phyloP scores from a whole-genome alignment of 192 early-diverging fungal genomes.

The Gaertneriomyces sp. region DNA sequence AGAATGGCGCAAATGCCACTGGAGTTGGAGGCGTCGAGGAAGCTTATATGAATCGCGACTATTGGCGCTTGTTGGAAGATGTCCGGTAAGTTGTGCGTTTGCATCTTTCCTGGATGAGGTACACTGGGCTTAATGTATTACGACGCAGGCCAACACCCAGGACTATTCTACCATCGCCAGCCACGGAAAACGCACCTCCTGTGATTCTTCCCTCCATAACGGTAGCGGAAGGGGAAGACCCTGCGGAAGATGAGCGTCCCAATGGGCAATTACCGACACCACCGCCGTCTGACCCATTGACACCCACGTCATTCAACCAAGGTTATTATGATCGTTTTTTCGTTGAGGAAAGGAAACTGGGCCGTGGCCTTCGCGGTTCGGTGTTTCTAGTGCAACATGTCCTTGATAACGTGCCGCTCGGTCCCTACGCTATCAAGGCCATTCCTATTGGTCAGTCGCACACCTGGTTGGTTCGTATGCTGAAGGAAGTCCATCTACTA shows the following conservation, averaged over 20 bases:
- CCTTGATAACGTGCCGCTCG: constrained; percentile 40
- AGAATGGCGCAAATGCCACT: neutral
- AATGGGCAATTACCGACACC: constrained; percentile 1
- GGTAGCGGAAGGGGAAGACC: neutral
- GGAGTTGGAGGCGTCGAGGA: neutral
- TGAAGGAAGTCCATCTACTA: constrained; percentile 89
- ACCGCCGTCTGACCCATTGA: constrained; percentile 5
- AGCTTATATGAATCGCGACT: no score
- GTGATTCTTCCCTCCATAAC: neutral
- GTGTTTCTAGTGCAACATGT: constrained; percentile 82
- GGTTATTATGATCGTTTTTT: constrained; percentile 96
- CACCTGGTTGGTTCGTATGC: constrained; percentile 86
- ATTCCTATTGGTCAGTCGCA: constrained; percentile 90
- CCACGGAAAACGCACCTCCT: neutral
- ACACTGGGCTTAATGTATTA: neutral
- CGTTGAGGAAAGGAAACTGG: constrained; percentile 79
- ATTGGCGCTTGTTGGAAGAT: neutral
- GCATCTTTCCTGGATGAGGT: neutral
- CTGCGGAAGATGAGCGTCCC: neutral
- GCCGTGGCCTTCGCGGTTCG: constrained; percentile 82
- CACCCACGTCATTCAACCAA: constrained; percentile 66
- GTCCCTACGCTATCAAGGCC: constrained; percentile 89
- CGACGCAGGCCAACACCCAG: neutral
- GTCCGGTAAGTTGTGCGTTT: neutral
- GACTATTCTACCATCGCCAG: neutral